Evolutionary conservation across 306 rosid genomes (phyloP).

Genomic region (Psophocarpus tetragonolobus): DNA sequence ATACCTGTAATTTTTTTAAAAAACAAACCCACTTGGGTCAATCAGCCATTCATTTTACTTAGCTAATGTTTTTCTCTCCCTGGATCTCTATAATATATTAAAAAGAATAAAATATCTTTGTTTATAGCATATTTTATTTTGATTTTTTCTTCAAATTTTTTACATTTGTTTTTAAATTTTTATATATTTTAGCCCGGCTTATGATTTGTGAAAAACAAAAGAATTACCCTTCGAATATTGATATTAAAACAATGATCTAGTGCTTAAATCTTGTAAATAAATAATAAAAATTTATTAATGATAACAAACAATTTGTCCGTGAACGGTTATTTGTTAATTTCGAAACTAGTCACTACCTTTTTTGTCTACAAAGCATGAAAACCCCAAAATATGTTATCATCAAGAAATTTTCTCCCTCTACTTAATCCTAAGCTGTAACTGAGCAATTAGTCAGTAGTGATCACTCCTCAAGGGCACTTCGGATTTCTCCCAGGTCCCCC

Average conservation of each 20-base stretch:
- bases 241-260: neutral
- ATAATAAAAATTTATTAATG: neutral
- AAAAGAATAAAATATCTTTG: too few species aligned
- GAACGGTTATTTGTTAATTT: neutral
- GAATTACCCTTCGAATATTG: neutral
- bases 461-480: constrained; percentile 45
- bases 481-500: constrained; percentile 70
- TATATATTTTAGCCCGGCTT: too few species aligned
- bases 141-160: too few species aligned
- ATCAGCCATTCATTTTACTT: too few species aligned
- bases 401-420: neutral
- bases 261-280: neutral
- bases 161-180: too few species aligned
- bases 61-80: too few species aligned
- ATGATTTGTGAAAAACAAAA: neutral
- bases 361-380: neutral
- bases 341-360: neutral
- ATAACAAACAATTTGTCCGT: neutral
- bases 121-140: too few species aligned
- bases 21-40: too few species aligned
- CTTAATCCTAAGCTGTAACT: neutral
- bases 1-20: too few species aligned
- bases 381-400: neutral
- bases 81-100: too few species aligned
- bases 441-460: neutral